Evolutionary conservation across 2,329 filamentous ascomycete species (phyloP), one percentile per base, ranked within the genome.

Genomic region (Fusarium nematophilum): DNA sequence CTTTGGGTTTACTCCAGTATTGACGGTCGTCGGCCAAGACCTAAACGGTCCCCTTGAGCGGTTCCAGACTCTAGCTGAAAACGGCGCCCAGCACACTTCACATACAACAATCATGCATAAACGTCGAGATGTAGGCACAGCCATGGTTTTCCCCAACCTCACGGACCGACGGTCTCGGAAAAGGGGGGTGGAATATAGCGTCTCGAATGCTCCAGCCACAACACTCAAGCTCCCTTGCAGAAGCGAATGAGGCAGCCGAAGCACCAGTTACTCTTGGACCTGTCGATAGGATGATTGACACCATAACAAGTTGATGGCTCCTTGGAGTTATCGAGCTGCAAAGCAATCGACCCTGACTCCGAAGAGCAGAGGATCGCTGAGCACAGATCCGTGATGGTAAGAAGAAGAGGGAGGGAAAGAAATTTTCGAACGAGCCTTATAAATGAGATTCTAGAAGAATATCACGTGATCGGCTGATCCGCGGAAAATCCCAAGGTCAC

Each of bases 211-310:
- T 76, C 74, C 74, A 78, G 80, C 79, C 79, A 81, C 84, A 83
- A 84, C 86, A 85, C 85, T 92, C 89, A 89, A 80, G 69, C 59
- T 64, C 40, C 64, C 82, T 83, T 82, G 78, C 79, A 68, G 79
- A 75, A 78, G 84, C 88, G 88, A 91, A 82, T 86, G 85, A 83
- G 85, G 86, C 83, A 82, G 79, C 80, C 77, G 78, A 77, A 80
- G 79, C 76, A 81, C 81, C 79, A 77, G 80, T 95, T 85, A 72
- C 77, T 97, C 89, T 96, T 77, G 91, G 89, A 95, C 88, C 91
- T 95, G 93, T 96, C 92, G 90, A 93, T 91, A 87, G 90, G 90
- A 93, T 82, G 78, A 92, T 90, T 88, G 84, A 90, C 89, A 93
- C 86, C 90, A 92, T 88, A 78, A 72, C 74, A 77, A 75, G 75